Evolutionary conservation across 257 asterid species (phyloP).

Genomic region (Fraxinus anomala): DNA sequence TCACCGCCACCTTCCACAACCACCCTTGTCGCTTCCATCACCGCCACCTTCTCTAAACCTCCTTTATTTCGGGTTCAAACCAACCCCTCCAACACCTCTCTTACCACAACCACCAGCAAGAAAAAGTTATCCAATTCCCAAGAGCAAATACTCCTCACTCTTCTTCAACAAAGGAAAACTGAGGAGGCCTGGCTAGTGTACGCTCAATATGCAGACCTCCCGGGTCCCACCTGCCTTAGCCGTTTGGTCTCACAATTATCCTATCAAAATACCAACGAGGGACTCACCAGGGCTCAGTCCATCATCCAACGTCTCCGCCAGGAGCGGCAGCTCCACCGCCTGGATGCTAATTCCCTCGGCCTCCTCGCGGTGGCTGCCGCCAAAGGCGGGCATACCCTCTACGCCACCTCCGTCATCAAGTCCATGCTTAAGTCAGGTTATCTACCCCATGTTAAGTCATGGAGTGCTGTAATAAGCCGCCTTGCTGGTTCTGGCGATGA

Average conservation of each 20-base stretch:
- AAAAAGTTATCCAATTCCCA: conserved; percentile 33
- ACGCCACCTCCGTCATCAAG: conserved; percentile 76
- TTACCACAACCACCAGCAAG: conserved; percentile 31
- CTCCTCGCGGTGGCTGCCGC: conserved; percentile 88
- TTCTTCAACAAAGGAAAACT: conserved; percentile 73
- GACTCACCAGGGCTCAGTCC: conserved; percentile 74
- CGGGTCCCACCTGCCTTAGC: conserved; percentile 84
- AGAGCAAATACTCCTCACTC: conserved; percentile 60
- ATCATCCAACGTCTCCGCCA: conserved; percentile 79
- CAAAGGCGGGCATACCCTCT: conserved; percentile 81
- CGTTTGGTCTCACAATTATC: conserved; percentile 82
- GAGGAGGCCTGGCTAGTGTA: conserved; percentile 84
- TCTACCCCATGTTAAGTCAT: conserved; percentile 90
- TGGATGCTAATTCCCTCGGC: conserved; percentile 93
- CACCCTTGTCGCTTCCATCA: conserved; percentile 33
- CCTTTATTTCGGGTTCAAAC: conserved; percentile 43
- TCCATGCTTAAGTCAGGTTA: conserved; percentile 93
- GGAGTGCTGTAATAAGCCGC: conserved; percentile 89
- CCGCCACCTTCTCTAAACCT: conserved; percentile 34
- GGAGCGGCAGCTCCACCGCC: conserved; percentile 82
- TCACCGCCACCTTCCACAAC: conserved; percentile 40
- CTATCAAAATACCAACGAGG: conserved; percentile 61
- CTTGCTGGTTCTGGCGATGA: conserved; percentile 80
- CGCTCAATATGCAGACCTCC: conserved; percentile 56
- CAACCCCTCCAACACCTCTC: conserved; percentile 34